These are phyloP conservation scores for Naumovozyma dairenensis DNA, from an alignment of 805 yeast species.

Conservation along the genomic window DNA sequence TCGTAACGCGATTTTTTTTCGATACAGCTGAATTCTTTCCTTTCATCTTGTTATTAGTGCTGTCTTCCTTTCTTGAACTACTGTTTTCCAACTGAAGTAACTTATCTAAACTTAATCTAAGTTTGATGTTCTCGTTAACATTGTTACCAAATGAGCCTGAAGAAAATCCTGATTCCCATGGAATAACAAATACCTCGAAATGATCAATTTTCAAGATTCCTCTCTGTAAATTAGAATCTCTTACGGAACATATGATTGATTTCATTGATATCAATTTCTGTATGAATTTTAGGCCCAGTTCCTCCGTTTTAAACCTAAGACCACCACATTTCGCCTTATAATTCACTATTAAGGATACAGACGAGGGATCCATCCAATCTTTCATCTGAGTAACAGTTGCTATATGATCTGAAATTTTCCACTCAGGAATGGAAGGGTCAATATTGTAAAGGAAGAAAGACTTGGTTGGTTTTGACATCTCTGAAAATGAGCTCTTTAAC, in stretches of 20 bases:
- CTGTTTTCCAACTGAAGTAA: constrained; percentile 7
- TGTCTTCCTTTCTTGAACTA: too few relatives aligned
- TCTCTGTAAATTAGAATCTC: constrained; percentile 6
- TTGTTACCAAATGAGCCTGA: constrained; percentile 17
- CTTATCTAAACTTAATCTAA: constrained; percentile 13
- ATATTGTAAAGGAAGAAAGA: constrained; percentile 72
- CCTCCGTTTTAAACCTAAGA: constrained; percentile 14
- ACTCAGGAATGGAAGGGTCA: constrained; percentile 56
- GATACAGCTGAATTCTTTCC: too few relatives aligned
- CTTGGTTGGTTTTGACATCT: constrained; percentile 32
- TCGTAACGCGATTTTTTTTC: too few relatives aligned
- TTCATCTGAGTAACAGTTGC: constrained; percentile 23
- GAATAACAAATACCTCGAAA: constrained; percentile 13
- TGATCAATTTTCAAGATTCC: constrained; percentile 17
- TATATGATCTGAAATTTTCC: constrained; percentile 43
- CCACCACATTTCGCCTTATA: constrained; percentile 23
- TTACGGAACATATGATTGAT: constrained; percentile 1
- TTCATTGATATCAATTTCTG: constrained; percentile 2
- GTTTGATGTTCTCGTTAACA: constrained; percentile 15
- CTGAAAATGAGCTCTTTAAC: constrained; percentile 44
- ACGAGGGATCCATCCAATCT: constrained; percentile 15
- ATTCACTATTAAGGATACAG: constrained; percentile 16
- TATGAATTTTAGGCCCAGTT: constrained; percentile 9
- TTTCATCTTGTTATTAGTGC: too few relatives aligned
- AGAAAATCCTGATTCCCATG: constrained; percentile 18